Evolutionary conservation across 805 yeast species (phyloP).

Genomic region (Dipodascus albidus): DNA sequence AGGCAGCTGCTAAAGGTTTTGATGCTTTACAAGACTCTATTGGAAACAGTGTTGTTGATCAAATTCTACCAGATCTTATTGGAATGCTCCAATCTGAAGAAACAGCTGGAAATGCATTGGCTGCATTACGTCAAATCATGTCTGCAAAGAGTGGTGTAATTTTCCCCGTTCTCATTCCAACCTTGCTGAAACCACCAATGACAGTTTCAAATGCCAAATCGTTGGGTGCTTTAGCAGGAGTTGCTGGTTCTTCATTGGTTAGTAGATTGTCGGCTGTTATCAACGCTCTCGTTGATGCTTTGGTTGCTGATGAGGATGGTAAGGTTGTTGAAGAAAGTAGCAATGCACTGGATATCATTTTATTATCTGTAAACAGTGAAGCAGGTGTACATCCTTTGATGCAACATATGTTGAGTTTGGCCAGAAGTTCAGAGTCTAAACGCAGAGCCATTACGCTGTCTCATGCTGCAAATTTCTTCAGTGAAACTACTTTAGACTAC

Average conservation of each 20-base stretch:
- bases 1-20: slow-evolving; percentile 84
- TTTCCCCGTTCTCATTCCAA: slow-evolving; percentile 87
- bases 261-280: slow-evolving; percentile 63
- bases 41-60: slow-evolving; percentile 81
- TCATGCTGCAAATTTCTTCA: slow-evolving; percentile 64
- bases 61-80: slow-evolving; percentile 74
- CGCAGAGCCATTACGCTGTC: slow-evolving; percentile 37
- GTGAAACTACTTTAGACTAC: slow-evolving; percentile 50
- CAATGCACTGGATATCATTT: slow-evolving; percentile 54
- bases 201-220: slow-evolving; percentile 80
- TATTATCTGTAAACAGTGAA: slow-evolving; percentile 60
- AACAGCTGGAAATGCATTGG: slow-evolving; percentile 54
- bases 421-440: slow-evolving; percentile 61
- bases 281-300: slow-evolving; percentile 56
- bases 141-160: slow-evolving; percentile 79
- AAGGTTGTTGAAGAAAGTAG: slow-evolving; percentile 27
- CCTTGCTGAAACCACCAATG: slow-evolving; percentile 70
- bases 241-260: slow-evolving; percentile 76
- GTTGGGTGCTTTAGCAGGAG: slow-evolving; percentile 74
- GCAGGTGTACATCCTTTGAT: slow-evolving; percentile 77
- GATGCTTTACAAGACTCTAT: slow-evolving; percentile 74
- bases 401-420: slow-evolving; percentile 65
- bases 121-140: slow-evolving; percentile 88
- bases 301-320: slow-evolving; percentile 27
- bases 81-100: slow-evolving; percentile 44